phyloP scores from a whole-genome alignment of 208 protist genomes.

The Acanthamoeba royreba region DNA sequence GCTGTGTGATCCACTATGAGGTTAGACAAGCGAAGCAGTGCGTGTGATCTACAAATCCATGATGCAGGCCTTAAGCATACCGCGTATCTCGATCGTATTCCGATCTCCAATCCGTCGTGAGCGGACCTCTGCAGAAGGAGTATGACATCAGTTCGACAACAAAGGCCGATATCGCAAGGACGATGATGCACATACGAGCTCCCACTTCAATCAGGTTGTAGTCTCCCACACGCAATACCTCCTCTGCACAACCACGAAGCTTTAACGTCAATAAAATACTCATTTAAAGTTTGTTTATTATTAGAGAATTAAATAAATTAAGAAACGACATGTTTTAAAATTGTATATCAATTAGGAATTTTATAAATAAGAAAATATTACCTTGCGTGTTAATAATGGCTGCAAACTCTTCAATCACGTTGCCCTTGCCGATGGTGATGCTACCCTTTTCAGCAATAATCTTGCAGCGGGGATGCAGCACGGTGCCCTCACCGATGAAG shows the following conservation, averaged over 20 bases:
- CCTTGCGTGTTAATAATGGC: background rate
- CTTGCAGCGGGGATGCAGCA: background rate
- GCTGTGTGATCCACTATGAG: too few species aligned
- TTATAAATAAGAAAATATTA: background rate
- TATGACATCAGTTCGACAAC: too few species aligned
- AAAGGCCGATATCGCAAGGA: too few species aligned
- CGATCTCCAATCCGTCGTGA: background rate
- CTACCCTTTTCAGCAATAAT: conserved; percentile 2
- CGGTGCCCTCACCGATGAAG: background rate
- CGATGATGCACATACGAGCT: background rate
- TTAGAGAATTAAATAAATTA: background rate
- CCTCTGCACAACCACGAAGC: background rate
- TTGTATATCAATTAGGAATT: too few species aligned
- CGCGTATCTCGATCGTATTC: background rate
- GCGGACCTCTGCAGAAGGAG: background rate
- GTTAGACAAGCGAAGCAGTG: background rate
- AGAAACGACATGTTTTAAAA: too few species aligned
- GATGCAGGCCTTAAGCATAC: background rate
- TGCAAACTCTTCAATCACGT: conserved; percentile 7
- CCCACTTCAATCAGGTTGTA: conserved; percentile 19
- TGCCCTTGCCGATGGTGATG: background rate
- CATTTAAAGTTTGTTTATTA: background rate
- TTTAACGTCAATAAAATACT: background rate
- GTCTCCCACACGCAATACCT: background rate
- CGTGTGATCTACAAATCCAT: background rate